Conservation (phyloP, 1,284 basidiomycete species). For the Pseudozyma flocculosa region DNA sequence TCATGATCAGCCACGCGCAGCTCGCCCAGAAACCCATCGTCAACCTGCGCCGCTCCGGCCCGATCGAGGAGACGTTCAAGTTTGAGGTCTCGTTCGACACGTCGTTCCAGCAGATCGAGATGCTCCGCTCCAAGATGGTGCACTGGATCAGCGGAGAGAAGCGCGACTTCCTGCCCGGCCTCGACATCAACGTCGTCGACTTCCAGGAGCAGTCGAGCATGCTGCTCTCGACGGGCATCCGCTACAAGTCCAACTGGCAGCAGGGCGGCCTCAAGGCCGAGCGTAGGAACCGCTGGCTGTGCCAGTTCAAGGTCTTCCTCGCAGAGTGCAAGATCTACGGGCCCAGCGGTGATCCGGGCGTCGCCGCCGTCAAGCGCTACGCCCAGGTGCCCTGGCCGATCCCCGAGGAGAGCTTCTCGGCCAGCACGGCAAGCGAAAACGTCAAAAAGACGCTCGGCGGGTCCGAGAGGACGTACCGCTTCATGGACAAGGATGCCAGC, state of each 20-base stretch:
- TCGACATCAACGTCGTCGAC: slow-evolving; percentile 63
- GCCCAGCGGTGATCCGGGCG: slow-evolving; percentile 64
- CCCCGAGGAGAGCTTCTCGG: slow-evolving; percentile 9
- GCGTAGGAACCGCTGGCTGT: slow-evolving; percentile 88
- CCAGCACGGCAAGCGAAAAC: slow-evolving; percentile 17
- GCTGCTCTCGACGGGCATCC: slow-evolving; percentile 77
- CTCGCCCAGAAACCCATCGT: slow-evolving; percentile 62
- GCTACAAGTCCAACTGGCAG: slow-evolving; percentile 80
- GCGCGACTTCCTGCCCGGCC: slow-evolving; percentile 54
- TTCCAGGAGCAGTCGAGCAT: slow-evolving; percentile 80
- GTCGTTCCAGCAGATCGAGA: slow-evolving; percentile 78
- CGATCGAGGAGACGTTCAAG: slow-evolving; percentile 74
- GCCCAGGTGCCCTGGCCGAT: slow-evolving; percentile 27
- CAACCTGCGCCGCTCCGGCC: slow-evolving; percentile 69
- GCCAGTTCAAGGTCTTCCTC: slow-evolving; percentile 75
- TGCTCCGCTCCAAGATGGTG: slow-evolving; percentile 76
- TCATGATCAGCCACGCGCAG: slow-evolving; percentile 31
- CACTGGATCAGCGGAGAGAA: slow-evolving; percentile 68
- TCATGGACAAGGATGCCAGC: slow-evolving; percentile 28
- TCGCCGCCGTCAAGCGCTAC: slow-evolving; percentile 13
- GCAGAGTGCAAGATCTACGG: slow-evolving; percentile 74
- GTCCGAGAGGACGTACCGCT: slow-evolving; percentile 24
- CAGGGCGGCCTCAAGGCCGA: slow-evolving; percentile 72
- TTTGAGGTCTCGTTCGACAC: slow-evolving; percentile 82
- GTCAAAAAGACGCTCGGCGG: slow-evolving; percentile 23